Percentiles rank a stretch among this genome's conserved stretches.
Conservation (phyloP, 441 rosid species). For the Kokia cookei region DNA sequence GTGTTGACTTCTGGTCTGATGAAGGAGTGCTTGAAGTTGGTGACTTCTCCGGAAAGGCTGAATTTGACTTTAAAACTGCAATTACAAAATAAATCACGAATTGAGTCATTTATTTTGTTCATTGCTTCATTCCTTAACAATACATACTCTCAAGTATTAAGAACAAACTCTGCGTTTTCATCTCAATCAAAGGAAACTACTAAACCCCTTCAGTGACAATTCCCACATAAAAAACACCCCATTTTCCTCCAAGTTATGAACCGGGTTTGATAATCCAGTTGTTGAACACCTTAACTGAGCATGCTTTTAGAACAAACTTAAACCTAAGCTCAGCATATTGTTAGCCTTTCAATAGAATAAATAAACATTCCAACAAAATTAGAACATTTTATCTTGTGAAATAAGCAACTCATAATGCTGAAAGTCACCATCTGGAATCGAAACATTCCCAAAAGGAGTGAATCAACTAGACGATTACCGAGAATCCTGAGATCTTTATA, state of each 20-base stretch:
- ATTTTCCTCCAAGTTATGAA: not conserved
- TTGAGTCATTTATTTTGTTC: not conserved
- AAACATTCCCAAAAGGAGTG: not conserved
- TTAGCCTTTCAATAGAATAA: not conserved
- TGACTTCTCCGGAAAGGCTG: conserved; percentile 64
- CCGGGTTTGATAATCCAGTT: not conserved
- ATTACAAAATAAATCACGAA: not conserved
- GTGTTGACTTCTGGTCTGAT: conserved; percentile 61
- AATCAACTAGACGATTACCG: not conserved
- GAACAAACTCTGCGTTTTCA: not conserved
- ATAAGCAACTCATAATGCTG: not conserved
- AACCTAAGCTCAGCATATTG: not conserved
- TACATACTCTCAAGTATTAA: not conserved
- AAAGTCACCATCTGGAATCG: not conserved
- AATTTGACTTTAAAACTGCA: conserved; percentile 82
- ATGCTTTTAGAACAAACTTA: not conserved
- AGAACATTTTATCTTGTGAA: not conserved
- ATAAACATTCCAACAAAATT: not conserved
- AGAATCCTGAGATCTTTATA: not conserved
- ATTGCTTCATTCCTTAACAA: not conserved
- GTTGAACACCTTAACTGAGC: not conserved
- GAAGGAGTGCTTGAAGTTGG: conserved; percentile 52
- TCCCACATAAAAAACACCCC: not conserved
- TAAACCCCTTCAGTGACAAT: not conserved
- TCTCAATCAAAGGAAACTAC: not conserved